phyloP scores from a whole-genome alignment of 352 stramenopile genomes.

The Phytophthora fragariae region DNA sequence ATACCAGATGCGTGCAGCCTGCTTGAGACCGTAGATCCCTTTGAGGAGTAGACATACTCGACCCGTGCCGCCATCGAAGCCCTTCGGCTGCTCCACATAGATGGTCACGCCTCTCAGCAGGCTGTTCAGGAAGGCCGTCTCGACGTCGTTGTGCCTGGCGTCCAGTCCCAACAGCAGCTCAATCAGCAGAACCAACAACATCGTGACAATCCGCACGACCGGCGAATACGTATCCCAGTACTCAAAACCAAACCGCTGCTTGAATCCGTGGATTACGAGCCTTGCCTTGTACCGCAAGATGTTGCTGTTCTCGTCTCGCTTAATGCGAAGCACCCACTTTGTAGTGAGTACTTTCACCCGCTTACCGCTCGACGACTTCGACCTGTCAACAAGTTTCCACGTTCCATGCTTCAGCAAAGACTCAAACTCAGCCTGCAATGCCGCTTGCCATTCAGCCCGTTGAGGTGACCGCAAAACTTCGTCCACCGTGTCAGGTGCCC shows the following conservation, averaged over 20 bases:
- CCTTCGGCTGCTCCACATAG: no score
- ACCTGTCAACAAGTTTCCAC: neutral
- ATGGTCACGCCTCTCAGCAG: no score
- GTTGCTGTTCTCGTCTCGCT: neutral
- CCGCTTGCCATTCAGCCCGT: neutral
- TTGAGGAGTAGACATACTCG: no score
- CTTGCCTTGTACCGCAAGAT: neutral
- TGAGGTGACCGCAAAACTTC: neutral
- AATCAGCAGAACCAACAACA: no score
- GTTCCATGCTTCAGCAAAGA: neutral
- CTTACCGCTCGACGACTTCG: neutral
- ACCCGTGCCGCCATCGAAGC: no score
- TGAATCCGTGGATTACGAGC: conserved; percentile 1
- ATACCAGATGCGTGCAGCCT: no score
- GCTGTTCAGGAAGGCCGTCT: no score
- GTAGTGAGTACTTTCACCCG: neutral
- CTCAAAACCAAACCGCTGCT: conserved; percentile 5
- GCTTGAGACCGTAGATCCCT: no score
- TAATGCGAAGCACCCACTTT: neutral
- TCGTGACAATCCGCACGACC: conserved; percentile 1
- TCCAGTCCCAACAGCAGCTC: no score
- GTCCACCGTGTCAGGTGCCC: neutral
- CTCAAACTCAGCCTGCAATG: neutral
- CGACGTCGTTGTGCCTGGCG: no score
- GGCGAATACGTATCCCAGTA: neutral